Evolutionary conservation across 306 rosid species (phyloP), one percentile per base, ranked within the genome.

Genomic region (Gillenia trifoliata): DNA sequence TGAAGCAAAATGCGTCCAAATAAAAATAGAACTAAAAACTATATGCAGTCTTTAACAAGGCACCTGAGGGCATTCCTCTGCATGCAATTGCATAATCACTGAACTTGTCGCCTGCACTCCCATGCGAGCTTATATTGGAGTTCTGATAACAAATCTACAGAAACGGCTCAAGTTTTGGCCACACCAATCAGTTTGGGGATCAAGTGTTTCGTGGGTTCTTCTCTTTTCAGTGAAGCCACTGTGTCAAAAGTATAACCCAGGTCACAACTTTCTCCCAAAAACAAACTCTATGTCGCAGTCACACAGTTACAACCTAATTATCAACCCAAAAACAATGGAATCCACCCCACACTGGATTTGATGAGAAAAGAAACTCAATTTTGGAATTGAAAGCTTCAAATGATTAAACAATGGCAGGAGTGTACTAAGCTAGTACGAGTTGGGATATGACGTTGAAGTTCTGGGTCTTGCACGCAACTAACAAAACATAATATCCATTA

Each of bases 111-210:
- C 74, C 65, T 29, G 52, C 62, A 23, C 28, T 15, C 3, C 57
- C 70, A 43, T 41, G 78, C 71, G 33, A 71, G 70, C 16, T 72
- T 73, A 64, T 25, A 30, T 36, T 33, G 25, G 47, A 52, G 36
- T 64, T 40, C 72, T 67, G 75, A 72, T 47, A 72, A 71, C 70
- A 22, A 19, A 65, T 17, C 26, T 17, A 26, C 26, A 31, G 36
- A 20, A 64, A 75, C 47, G 54, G 36, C 55, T 38, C n/a, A 41
- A 47, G 50, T 64, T 64, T 78, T 74, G 25, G 67, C 77, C 65
- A 71, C 73, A 55, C 25, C 45, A 70, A 34, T n/a, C 60, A 78
- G 68, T 7, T 52, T 34, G 25, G 63, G 77, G 17, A 30, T 64
- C 52, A 47, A 15, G 8, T 5, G 20, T 47, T 47, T 47, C 68